Percentiles rank a stretch among this genome's conserved stretches.
Conservation (phyloP, 371 early-diverging fungal genomes). For the Saksenaea oblongispora region DNA sequence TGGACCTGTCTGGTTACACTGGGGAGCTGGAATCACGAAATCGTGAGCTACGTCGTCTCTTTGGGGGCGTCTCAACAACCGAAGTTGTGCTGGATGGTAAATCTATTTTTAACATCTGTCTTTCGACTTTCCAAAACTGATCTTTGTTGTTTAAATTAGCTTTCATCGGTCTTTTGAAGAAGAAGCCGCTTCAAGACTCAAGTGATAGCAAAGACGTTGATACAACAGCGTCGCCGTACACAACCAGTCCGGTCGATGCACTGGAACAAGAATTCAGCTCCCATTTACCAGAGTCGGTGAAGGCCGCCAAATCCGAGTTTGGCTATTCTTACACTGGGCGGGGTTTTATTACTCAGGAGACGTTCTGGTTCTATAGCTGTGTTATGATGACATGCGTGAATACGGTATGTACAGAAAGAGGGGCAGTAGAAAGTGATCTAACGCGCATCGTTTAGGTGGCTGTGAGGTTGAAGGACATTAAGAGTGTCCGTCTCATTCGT, state of each 20-base stretch:
- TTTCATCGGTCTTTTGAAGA: slow-evolving; percentile 43
- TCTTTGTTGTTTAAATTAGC: slow-evolving; percentile 18
- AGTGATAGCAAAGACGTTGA: neutral
- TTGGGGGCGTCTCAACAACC: slow-evolving; percentile 32
- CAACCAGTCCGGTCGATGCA: slow-evolving; percentile 10
- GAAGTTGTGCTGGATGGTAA: slow-evolving; percentile 49
- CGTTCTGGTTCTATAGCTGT: slow-evolving; percentile 48
- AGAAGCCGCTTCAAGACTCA: slow-evolving; percentile 23
- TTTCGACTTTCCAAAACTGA: neutral
- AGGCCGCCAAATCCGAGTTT: slow-evolving; percentile 17
- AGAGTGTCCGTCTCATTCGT: slow-evolving; percentile 22
- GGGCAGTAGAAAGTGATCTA: neutral
- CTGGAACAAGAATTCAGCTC: slow-evolving; percentile 39
- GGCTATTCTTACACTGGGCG: slow-evolving; percentile 44
- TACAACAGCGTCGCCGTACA: neutral
- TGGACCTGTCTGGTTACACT: slow-evolving; percentile 33
- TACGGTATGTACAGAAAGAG: slow-evolving; percentile 24
- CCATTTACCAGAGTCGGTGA: slow-evolving; percentile 23
- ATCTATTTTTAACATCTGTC: neutral
- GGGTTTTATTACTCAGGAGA: slow-evolving; percentile 39
- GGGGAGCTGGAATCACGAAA: slow-evolving; percentile 27
- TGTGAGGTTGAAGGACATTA: slow-evolving; percentile 32
- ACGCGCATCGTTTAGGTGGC: slow-evolving; percentile 22
- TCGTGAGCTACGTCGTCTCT: slow-evolving; percentile 30
- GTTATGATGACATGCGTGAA: slow-evolving; percentile 37